Conservation (phyloP, 352 stramenopile genomes). For the Globisporangium iwayamae region DNA sequence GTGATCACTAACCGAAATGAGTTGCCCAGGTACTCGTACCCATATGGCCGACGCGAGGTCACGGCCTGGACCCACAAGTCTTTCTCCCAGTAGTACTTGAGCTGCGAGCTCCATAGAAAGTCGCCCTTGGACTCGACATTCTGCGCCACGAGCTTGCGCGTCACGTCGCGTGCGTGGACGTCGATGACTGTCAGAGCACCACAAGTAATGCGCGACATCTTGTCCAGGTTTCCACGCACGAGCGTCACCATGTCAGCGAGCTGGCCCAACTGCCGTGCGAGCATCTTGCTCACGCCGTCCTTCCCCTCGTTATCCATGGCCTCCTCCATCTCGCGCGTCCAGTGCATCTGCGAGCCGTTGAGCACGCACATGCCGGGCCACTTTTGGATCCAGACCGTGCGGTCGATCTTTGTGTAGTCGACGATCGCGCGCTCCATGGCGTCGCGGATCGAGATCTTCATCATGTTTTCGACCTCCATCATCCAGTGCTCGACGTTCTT, state of each 20-base stretch:
- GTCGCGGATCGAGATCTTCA: constrained; percentile 87
- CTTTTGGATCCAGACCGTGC: constrained; percentile 91
- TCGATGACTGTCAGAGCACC: constrained; percentile 93
- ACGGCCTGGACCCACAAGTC: constrained; percentile 90
- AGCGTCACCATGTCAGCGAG: constrained; percentile 93
- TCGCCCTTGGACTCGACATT: constrained; percentile 88
- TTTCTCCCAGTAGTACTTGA: constrained; percentile 94
- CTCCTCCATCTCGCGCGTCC: constrained; percentile 90
- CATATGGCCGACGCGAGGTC: constrained; percentile 88
- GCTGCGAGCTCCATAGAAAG: constrained; percentile 83
- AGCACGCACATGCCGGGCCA: constrained; percentile 90
- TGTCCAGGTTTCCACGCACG: constrained; percentile 88
- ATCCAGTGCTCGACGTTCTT: constrained; percentile 95
- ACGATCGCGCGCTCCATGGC: constrained; percentile 84
- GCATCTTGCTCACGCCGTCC: constrained; percentile 79
- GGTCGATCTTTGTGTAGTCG: constrained; percentile 84
- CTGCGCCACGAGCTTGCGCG: constrained; percentile 87
- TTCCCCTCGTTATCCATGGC: constrained; percentile 71
- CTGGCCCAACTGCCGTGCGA: constrained; percentile 81
- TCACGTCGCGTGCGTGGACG: constrained; percentile 95
- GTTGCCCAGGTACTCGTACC: constrained; percentile 97
- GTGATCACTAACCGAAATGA: constrained; percentile 95
- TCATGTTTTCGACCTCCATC: constrained; percentile 93
- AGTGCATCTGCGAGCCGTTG: constrained; percentile 93
- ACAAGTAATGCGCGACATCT: constrained; percentile 84